Conservation (phyloP, 768 basidiomycete species). For the Auriscalpium microsporum region DNA sequence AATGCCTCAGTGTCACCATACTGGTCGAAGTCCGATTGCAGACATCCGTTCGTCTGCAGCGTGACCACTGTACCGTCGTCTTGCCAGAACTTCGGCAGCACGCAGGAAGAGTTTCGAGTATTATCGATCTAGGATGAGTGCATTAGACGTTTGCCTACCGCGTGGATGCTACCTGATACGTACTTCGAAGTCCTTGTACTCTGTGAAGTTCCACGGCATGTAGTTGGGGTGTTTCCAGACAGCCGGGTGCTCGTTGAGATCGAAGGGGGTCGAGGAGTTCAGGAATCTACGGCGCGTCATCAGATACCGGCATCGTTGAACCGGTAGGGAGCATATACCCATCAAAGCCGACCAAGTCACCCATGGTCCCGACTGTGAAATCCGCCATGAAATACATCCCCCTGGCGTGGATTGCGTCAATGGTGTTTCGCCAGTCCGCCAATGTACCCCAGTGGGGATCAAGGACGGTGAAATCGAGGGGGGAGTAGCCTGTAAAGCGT, state of each 20-base stretch:
- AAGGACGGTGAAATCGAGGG: conserved; percentile 80
- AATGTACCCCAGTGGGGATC: conserved; percentile 92
- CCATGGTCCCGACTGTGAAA: conserved; percentile 91
- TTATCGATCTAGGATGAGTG: conserved; percentile 46
- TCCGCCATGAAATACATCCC: conserved; percentile 92
- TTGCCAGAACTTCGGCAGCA: conserved; percentile 71
- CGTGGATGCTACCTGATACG: conserved; percentile 13
- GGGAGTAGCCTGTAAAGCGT: conserved; percentile 68
- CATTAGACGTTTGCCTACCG: neutral
- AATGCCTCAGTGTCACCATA: conserved; percentile 97
- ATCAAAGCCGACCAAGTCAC: conserved; percentile 77
- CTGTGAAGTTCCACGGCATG: conserved; percentile 77
- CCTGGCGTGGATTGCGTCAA: conserved; percentile 68
- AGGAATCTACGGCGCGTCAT: conserved; percentile 42
- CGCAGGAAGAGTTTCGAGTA: conserved; percentile 63
- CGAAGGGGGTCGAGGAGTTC: conserved; percentile 77
- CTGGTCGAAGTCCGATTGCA: conserved; percentile 83
- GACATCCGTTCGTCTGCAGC: conserved; percentile 60
- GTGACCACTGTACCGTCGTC: conserved; percentile 62
- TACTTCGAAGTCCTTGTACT: conserved; percentile 78
- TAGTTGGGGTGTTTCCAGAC: conserved; percentile 70
- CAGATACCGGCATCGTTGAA: conserved; percentile 6
- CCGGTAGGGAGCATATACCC: conserved; percentile 44
- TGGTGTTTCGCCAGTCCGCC: conserved; percentile 65
- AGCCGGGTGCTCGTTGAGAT: conserved; percentile 60